Evolutionary conservation across 2,329 filamentous ascomycete genomes (phyloP).

Genomic region (Aspergillus sp.): DNA sequence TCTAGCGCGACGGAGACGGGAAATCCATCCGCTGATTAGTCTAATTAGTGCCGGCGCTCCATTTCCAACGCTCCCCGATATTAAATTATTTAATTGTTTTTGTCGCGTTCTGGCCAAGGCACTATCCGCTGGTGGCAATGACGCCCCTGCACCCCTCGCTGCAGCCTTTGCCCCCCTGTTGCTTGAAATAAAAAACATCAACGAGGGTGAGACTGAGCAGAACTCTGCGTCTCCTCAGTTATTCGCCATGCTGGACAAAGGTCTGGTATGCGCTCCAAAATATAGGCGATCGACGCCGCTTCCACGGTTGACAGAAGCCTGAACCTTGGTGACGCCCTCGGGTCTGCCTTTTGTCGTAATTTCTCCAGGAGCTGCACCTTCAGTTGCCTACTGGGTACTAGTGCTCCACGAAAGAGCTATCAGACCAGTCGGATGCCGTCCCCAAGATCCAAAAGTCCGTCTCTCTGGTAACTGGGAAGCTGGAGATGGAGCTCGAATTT

Average conservation of each 20-base stretch:
- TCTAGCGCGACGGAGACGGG: neutral
- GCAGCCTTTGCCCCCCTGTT: slow-evolving; percentile 4
- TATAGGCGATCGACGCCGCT: slow-evolving; percentile 1
- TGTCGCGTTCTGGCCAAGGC: slow-evolving; percentile 7
- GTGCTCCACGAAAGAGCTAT: neutral
- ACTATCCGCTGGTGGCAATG: slow-evolving; percentile 16
- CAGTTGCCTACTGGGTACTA: neutral
- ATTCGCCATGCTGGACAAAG: neutral
- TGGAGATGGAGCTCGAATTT: neutral
- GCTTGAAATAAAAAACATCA: no score
- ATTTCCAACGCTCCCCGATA: neutral
- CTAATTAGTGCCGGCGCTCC: neutral
- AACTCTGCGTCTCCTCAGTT: neutral
- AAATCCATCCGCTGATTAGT: neutral
- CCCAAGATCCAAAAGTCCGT: neutral
- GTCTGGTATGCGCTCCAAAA: neutral
- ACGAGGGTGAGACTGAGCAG: no score
- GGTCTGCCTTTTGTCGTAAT: neutral
- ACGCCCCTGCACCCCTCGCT: slow-evolving; percentile 3
- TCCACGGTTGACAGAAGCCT: slow-evolving; percentile 1
- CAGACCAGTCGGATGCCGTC: slow-evolving; percentile 1
- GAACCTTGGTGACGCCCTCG: neutral
- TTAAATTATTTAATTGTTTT: neutral
- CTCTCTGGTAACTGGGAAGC: slow-evolving; percentile 4
- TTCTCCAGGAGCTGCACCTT: neutral